Percentiles rank a stretch among this genome's conserved stretches.
Conservation (phyloP, 2,329 filamentous ascomycete genomes). For the Leptographium flavum region DNA sequence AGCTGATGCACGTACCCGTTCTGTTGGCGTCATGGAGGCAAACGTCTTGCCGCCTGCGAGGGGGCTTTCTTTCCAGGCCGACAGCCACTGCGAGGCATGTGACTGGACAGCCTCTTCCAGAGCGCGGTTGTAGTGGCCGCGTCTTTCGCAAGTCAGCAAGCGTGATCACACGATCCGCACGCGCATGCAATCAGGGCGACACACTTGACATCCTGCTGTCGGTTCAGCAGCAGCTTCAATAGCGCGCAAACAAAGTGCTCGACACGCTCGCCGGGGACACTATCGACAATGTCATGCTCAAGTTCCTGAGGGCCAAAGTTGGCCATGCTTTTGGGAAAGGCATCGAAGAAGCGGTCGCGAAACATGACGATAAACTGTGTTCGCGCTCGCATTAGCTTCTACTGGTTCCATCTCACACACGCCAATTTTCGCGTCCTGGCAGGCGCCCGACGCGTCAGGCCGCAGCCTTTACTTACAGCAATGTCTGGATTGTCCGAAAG, state of each 20-base stretch:
- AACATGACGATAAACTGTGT: constrained; percentile 95
- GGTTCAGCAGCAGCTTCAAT: constrained; percentile 76
- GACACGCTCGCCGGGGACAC: constrained; percentile 65
- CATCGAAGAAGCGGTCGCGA: constrained; percentile 79
- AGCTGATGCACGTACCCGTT: constrained; percentile 53
- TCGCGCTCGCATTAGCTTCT: constrained; percentile 18
- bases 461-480: constrained; percentile 52
- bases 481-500: constrained; percentile 85
- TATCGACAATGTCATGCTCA: constrained; percentile 69
- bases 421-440: constrained; percentile 38
- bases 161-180: neutral
- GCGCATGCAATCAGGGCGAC: constrained; percentile 11
- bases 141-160: constrained; percentile 34
- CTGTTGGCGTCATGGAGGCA: constrained; percentile 62
- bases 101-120: constrained; percentile 82
- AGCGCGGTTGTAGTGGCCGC: constrained; percentile 83
- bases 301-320: constrained; percentile 94
- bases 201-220: constrained; percentile 98
- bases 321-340: constrained; percentile 72
- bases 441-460: constrained; percentile 5
- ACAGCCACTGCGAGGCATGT: constrained; percentile 80
- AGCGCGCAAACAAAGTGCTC: constrained; percentile 84
- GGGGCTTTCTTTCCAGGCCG: constrained; percentile 73
- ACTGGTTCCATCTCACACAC: constrained; percentile 21
- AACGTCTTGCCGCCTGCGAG: constrained; percentile 70